Percentiles rank a stretch among this genome's conserved stretches.
phyloP scores from a whole-genome alignment of 495 filamentous ascomycete genomes.

The Venustampulla echinocandica region DNA sequence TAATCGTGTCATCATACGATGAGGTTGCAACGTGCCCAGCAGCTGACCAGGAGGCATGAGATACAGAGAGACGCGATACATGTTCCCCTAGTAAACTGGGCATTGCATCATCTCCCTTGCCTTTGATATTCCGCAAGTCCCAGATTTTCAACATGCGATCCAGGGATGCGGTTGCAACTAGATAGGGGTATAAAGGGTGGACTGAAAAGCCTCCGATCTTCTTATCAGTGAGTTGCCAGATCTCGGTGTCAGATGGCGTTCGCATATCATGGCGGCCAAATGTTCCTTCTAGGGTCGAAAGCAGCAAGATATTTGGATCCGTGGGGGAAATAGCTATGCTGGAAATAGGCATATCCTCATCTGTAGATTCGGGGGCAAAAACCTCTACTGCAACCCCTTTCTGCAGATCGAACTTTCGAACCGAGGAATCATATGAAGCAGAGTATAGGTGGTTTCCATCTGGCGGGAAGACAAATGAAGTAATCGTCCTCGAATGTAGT shows the following conservation, averaged over 20 bases:
- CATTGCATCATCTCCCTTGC: slow-evolving; percentile 37
- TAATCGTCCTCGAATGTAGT: slow-evolving; percentile 81
- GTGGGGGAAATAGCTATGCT: slow-evolving; percentile 65
- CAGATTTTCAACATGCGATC: slow-evolving; percentile 86
- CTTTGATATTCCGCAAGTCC: slow-evolving; percentile 76
- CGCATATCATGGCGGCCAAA: slow-evolving; percentile 76
- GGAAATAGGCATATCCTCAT: slow-evolving; percentile 69
- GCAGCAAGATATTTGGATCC: slow-evolving; percentile 69
- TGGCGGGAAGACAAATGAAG: slow-evolving; percentile 65
- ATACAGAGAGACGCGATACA: slow-evolving; percentile 72
- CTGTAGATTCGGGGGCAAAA: slow-evolving; percentile 60
- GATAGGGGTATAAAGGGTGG: slow-evolving; percentile 66
- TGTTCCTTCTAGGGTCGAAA: slow-evolving; percentile 73
- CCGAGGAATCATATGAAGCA: slow-evolving; percentile 88
- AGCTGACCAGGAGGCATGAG: slow-evolving; percentile 79
- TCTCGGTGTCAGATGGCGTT: slow-evolving; percentile 45
- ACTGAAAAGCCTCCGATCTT: slow-evolving; percentile 93
- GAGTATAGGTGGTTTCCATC: slow-evolving; percentile 67
- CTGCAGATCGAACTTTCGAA: slow-evolving; percentile 77
- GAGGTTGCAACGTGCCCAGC: slow-evolving; percentile 81
- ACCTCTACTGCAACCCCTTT: slow-evolving; percentile 70
- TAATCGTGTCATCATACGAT: slow-evolving; percentile 90
- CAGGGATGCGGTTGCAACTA: slow-evolving; percentile 83
- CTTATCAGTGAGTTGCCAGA: slow-evolving; percentile 76
- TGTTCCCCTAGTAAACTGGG: slow-evolving; percentile 75